Conservation (phyloP, 2,329 filamentous ascomycete genomes). For the Fusarium sp. region DNA sequence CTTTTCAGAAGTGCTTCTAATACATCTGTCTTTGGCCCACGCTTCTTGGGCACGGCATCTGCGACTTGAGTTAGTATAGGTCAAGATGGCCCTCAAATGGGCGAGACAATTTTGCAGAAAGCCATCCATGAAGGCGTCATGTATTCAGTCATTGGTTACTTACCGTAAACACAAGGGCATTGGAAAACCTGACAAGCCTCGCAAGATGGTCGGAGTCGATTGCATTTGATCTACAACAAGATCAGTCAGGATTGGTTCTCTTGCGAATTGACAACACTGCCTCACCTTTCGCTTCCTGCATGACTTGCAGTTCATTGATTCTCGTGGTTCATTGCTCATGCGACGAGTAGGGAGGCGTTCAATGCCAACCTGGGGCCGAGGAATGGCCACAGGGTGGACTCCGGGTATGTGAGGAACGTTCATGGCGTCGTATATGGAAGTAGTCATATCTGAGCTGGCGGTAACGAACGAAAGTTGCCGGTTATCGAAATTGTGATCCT, state of each 20-base stretch:
- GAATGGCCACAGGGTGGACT: constrained; percentile 70
- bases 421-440: constrained; percentile 59
- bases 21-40: constrained; percentile 91
- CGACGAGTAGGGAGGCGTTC: constrained; percentile 81
- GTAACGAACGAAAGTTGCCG: constrained; percentile 5
- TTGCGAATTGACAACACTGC: constrained; percentile 20
- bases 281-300: constrained; percentile 90
- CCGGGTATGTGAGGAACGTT: constrained; percentile 60
- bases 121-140: background rate
- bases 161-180: constrained; percentile 90
- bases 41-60: constrained; percentile 92
- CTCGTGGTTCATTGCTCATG: constrained; percentile 81
- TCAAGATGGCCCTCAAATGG: background rate
- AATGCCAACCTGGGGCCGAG: constrained; percentile 84
- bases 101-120: background rate
- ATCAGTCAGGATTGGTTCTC: constrained; percentile 18
- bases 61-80: constrained; percentile 15
- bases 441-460: constrained; percentile 55
- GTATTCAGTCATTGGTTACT: constrained; percentile 46
- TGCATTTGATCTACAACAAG: constrained; percentile 85
- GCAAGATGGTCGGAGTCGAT: constrained; percentile 85
- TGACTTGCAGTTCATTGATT: constrained; percentile 97
- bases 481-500: constrained; percentile 4
- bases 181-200: constrained; percentile 93
- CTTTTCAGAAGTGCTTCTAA: constrained; percentile 87